Percentiles rank a stretch among this genome's conserved stretches.
These are phyloP conservation scores for Vitis hybrid DNA, from an alignment of 177 flowering plant species.

Conservation along the genomic window DNA sequence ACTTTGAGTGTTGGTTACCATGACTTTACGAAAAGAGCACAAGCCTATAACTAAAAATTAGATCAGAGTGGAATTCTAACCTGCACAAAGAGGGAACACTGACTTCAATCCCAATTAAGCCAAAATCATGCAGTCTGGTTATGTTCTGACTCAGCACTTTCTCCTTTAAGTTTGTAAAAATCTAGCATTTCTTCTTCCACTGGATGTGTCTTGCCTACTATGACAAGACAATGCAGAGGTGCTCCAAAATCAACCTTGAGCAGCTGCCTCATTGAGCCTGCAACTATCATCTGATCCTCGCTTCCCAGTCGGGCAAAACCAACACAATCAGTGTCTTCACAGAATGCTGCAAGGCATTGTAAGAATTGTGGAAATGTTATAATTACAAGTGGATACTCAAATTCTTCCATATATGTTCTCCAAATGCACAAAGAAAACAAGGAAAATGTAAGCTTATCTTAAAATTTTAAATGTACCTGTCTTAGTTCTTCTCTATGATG, in stretches of 20 bases:
- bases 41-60: too few species aligned
- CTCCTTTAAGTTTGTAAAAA: slow-evolving; percentile 38
- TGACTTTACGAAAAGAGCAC: too few species aligned
- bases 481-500: too few species aligned
- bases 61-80: too few species aligned
- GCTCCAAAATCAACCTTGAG: slow-evolving; percentile 70
- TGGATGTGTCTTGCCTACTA: slow-evolving; percentile 83
- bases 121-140: too few species aligned
- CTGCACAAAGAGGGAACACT: too few species aligned
- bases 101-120: too few species aligned
- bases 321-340: slow-evolving; percentile 71
- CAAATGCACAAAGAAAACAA: too few species aligned
- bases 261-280: slow-evolving; percentile 76
- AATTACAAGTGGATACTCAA: neutral
- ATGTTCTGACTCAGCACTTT: neutral
- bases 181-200: slow-evolving; percentile 89
- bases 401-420: too few species aligned
- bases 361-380: neutral
- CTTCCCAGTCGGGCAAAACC: slow-evolving; percentile 88
- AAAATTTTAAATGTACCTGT: too few species aligned
- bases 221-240: slow-evolving; percentile 91
- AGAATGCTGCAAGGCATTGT: slow-evolving; percentile 51
- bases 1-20: too few species aligned
- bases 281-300: slow-evolving; percentile 77
- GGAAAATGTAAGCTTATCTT: too few species aligned